A percentile compares a stretch with the other conserved stretches of the same genome.
phyloP scores from a whole-genome alignment of 2,329 filamentous ascomycete species.

The Stemphylium vesicarium region DNA sequence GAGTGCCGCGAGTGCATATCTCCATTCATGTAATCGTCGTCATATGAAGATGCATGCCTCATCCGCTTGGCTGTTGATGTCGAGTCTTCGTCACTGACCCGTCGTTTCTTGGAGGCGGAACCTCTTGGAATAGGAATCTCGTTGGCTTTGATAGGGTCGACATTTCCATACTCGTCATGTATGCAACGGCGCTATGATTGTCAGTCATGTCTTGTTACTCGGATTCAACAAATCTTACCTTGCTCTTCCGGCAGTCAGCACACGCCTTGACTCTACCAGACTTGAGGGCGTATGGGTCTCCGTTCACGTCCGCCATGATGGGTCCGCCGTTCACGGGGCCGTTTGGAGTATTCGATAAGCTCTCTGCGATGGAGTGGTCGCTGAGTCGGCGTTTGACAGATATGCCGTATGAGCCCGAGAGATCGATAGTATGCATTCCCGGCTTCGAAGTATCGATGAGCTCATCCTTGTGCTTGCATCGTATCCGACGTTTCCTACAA shows the following conservation, averaged over 20 bases:
- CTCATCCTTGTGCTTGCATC: constrained; percentile 68
- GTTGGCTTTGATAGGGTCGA: constrained; percentile 68
- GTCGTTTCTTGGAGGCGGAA: constrained; percentile 62
- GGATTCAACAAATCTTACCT: constrained; percentile 55
- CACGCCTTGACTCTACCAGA: constrained; percentile 69
- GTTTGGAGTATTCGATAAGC: constrained; percentile 20
- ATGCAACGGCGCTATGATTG: constrained; percentile 66
- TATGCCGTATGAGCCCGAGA: constrained; percentile 41
- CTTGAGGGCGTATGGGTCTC: constrained; percentile 55
- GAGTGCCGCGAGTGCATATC: constrained; percentile 34
- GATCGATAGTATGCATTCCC: constrained; percentile 40
- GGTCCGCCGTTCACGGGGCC: constrained; percentile 36
- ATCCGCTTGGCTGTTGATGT: constrained; percentile 31
- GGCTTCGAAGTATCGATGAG: constrained; percentile 46
- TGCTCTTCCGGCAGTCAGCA: constrained; percentile 70
- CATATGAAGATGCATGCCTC: constrained; percentile 37
- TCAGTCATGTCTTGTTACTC: constrained; percentile 19
- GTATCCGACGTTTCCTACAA: constrained; percentile 66
- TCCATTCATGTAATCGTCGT: constrained; percentile 30
- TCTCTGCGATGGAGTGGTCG: constrained; percentile 36
- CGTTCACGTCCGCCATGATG: constrained; percentile 44
- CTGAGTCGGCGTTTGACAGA: constrained; percentile 43
- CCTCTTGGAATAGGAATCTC: constrained; percentile 67
- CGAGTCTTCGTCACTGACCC: constrained; percentile 45
- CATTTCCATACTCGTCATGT: constrained; percentile 68